Evolutionary conservation across 2,329 filamentous ascomycete genomes (phyloP).

Genomic region (Arthrobotrys megalospora): DNA sequence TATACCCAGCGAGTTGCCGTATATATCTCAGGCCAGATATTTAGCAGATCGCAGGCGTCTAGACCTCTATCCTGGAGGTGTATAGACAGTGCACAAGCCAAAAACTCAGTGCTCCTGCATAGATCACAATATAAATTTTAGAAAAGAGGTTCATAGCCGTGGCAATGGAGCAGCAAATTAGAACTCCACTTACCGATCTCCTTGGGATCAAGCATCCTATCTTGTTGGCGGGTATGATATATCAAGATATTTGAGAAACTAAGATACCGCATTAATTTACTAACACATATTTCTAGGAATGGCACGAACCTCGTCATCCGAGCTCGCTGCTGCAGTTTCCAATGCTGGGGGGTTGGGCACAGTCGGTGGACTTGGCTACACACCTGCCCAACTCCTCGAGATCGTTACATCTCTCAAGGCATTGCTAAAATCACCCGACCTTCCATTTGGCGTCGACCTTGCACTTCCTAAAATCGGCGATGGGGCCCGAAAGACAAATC

Average conservation of each 20-base stretch:
- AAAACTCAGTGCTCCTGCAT: too few species aligned
- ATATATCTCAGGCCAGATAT: background rate
- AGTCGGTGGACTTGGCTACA: constrained; percentile 80
- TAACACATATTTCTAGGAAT: constrained; percentile 70
- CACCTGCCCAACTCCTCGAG: constrained; percentile 79
- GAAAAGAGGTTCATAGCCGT: background rate
- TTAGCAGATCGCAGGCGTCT: background rate
- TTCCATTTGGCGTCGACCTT: constrained; percentile 92
- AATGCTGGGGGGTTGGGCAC: constrained; percentile 89
- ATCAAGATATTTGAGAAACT: background rate
- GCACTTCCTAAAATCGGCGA: constrained; percentile 91
- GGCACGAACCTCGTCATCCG: constrained; percentile 85
- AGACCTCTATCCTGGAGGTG: too few species aligned
- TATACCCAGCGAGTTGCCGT: background rate
- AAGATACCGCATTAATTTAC: background rate
- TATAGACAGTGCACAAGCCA: too few species aligned
- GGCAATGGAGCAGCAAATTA: constrained; percentile 69
- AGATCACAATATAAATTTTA: background rate
- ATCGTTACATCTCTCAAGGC: constrained; percentile 91
- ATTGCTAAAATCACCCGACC: constrained; percentile 75
- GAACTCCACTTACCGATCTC: constrained; percentile 82
- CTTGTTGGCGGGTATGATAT: constrained; percentile 79
- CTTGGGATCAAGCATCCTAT: constrained; percentile 90
- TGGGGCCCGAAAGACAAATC: constrained; percentile 87
- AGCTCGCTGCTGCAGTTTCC: constrained; percentile 86